These are phyloP conservation scores for Cronartium ribicola DNA, from an alignment of 1,284 basidiomycete species.

Conservation along the genomic window DNA sequence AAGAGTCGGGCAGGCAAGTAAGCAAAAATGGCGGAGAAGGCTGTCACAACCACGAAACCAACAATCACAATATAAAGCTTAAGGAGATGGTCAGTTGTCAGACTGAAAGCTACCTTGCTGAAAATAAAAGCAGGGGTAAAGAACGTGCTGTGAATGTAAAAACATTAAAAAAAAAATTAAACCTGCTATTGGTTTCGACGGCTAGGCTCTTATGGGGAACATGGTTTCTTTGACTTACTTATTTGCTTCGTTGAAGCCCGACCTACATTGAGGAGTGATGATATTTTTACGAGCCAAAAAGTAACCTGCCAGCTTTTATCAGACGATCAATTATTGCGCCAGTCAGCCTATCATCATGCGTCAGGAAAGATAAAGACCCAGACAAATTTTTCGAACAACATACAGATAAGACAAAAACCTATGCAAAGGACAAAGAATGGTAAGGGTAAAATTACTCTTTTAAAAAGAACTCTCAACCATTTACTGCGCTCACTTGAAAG, in stretches of 20 bases:
- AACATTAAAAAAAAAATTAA: neutral
- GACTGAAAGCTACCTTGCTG: conserved; percentile 54
- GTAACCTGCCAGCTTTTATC: conserved; percentile 50
- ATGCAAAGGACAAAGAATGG: neutral
- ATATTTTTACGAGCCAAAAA: conserved; percentile 52
- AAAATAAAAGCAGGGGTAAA: conserved; percentile 53
- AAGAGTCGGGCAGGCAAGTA: conserved; percentile 48
- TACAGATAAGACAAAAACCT: conserved; percentile 40
- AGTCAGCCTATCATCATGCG: neutral
- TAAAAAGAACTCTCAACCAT: no score
- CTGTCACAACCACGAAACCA: conserved; percentile 53
- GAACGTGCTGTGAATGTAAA: conserved; percentile 46
- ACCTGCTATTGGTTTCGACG: conserved; percentile 44
- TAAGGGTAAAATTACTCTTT: no score
- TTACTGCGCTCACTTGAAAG: conserved; percentile 13
- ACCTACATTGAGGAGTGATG: conserved; percentile 53
- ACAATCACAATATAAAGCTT: conserved; percentile 53
- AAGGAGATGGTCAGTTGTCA: conserved; percentile 52
- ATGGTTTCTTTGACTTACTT: conserved; percentile 3
- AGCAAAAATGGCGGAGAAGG: conserved; percentile 51
- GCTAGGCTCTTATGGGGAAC: neutral
- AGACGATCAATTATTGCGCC: no score
- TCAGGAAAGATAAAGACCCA: neutral
- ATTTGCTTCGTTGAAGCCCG: conserved; percentile 42
- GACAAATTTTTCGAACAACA: neutral